phyloP scores from a whole-genome alignment of 2,329 filamentous ascomycete species.

The Bipolaris bicolor region DNA sequence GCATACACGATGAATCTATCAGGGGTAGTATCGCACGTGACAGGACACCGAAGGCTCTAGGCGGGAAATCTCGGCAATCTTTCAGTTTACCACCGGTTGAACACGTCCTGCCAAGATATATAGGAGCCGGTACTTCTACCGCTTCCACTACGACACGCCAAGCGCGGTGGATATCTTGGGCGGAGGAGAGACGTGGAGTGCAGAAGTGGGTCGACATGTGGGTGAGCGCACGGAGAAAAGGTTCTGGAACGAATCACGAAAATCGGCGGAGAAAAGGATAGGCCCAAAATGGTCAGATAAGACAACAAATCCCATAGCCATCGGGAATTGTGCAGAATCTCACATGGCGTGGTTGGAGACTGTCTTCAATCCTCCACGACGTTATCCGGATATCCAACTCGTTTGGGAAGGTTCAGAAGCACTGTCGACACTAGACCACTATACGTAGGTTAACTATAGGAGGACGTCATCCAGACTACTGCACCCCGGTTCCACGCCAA shows the following conservation, averaged over 20 bases:
- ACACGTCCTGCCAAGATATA: constrained; percentile 5
- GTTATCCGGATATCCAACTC: background rate
- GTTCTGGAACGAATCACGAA: background rate
- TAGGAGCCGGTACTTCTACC: constrained; percentile 9
- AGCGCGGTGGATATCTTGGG: constrained; percentile 9
- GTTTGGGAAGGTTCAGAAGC: background rate
- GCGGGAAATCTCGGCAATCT: constrained; percentile 13
- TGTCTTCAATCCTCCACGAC: background rate
- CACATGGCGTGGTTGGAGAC: background rate
- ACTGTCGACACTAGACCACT: background rate
- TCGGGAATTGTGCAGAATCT: background rate
- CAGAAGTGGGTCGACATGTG: constrained; percentile 8
- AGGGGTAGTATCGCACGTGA: constrained; percentile 8
- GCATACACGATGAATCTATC: background rate
- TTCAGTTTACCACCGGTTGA: constrained; percentile 14
- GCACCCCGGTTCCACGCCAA: background rate
- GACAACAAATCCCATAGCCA: background rate
- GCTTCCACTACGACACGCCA: constrained; percentile 4
- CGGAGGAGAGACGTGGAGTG: constrained; percentile 12
- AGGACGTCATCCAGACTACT: background rate
- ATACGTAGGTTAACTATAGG: background rate
- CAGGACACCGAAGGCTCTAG: background rate
- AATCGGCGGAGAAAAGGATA: background rate
- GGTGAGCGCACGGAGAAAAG: constrained; percentile 2
- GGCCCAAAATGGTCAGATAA: background rate